Conservation (phyloP, 805 yeast species). For the Danielozyma ontarioensis region DNA sequence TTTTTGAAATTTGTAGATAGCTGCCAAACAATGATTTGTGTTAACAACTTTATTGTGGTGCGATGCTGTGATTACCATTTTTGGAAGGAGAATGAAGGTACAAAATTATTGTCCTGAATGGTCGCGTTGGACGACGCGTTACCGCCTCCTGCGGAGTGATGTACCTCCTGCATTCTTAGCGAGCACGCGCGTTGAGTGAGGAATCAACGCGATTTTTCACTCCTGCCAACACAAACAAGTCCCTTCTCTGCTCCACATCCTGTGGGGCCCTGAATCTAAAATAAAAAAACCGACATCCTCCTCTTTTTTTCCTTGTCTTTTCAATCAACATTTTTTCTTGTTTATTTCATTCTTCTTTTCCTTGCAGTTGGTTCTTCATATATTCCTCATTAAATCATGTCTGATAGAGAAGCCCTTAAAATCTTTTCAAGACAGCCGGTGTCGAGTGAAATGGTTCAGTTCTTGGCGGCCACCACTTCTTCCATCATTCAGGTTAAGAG, state of each 20-base stretch:
- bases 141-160: neutral
- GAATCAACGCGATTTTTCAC: neutral
- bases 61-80: too few relatives aligned
- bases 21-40: too few relatives aligned
- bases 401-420: constrained; percentile 43
- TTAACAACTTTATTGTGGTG: too few relatives aligned
- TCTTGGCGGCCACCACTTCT: constrained; percentile 53
- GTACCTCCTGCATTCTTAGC: neutral
- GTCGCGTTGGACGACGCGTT: neutral
- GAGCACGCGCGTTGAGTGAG: neutral
- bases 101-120: neutral
- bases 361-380: too few relatives aligned
- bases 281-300: too few relatives aligned
- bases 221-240: neutral
- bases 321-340: too few relatives aligned
- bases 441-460: constrained; percentile 50
- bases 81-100: too few relatives aligned
- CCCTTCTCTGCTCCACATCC: neutral
- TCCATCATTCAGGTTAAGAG: constrained; percentile 48
- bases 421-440: constrained; percentile 54
- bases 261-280: neutral
- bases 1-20: too few relatives aligned
- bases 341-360: too few relatives aligned
- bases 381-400: too few relatives aligned
- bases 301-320: neutral